A percentile compares a stretch with the other conserved stretches of the same genome.
Evolutionary conservation across 306 rosid species (phyloP).

Genomic region (Malus asiatica): DNA sequence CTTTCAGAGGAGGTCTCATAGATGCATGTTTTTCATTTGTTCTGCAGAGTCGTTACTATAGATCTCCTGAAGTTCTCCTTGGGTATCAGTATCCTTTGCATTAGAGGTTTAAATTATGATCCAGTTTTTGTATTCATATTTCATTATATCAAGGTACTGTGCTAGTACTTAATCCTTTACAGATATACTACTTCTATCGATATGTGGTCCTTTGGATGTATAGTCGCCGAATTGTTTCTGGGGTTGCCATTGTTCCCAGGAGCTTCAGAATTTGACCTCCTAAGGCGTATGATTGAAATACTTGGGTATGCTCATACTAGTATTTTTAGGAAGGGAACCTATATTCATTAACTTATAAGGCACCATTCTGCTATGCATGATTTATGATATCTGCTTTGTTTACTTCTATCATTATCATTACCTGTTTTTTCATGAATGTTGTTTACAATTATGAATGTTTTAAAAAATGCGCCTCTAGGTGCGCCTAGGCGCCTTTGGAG

Average conservation of each 20-base stretch:
- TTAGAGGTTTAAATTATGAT: conserved; percentile 2
- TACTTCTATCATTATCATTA: background rate
- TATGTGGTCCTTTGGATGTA: conserved; percentile 99
- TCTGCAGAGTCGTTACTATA: conserved; percentile 94
- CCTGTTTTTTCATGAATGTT: background rate
- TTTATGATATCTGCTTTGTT: background rate
- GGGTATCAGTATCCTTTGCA: conserved; percentile 94
- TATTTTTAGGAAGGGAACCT: background rate
- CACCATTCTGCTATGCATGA: background rate
- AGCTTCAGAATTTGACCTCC: conserved; percentile 95
- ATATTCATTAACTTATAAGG: background rate
- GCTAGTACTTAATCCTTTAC: conserved; percentile 41
- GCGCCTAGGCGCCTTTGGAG: no score
- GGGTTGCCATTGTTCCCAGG: conserved; percentile 98
- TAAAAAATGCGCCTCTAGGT: no score
- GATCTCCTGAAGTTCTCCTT: conserved; percentile 98
- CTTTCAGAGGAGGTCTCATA: conserved; percentile 21
- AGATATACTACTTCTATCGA: conserved; percentile 97
- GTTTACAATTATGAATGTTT: background rate
- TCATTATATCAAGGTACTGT: conserved; percentile 1
- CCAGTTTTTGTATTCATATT: background rate
- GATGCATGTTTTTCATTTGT: conserved; percentile 12
- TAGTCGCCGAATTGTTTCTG: conserved; percentile 93
- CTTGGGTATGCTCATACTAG: conserved; percentile 64
- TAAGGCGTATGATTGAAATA: conserved; percentile 84